phyloP scores from a whole-genome alignment of 164 flowering plant species.

The Umbilicus rupestris region DNA sequence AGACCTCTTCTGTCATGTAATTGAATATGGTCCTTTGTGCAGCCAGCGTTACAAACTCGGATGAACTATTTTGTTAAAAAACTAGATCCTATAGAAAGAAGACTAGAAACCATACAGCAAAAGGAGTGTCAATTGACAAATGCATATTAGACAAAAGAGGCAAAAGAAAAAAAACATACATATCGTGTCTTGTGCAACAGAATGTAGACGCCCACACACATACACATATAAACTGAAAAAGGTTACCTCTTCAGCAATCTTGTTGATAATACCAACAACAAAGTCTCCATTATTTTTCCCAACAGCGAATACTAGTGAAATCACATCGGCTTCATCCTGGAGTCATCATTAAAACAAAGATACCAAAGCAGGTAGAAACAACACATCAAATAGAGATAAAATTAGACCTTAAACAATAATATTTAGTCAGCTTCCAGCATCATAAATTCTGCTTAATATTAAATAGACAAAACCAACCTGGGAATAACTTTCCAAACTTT shows the following conservation, averaged over 20 bases:
- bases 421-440: background rate
- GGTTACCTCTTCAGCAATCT: slow-evolving; percentile 32
- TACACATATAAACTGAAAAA: background rate
- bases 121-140: background rate
- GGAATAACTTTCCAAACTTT: slow-evolving; percentile 44
- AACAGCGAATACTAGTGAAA: slow-evolving; percentile 34
- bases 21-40: no score
- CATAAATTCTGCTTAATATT: background rate
- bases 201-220: background rate
- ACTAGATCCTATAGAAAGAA: background rate
- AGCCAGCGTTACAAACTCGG: no score
- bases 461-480: slow-evolving; percentile 40
- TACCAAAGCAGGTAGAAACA: background rate
- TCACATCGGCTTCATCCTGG: slow-evolving; percentile 70
- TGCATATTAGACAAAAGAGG: background rate
- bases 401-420: background rate
- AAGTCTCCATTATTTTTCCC: slow-evolving; percentile 50
- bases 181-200: background rate
- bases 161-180: background rate
- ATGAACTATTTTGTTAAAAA: background rate
- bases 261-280: slow-evolving; percentile 28
- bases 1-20: background rate
- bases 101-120: background rate
- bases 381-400: background rate
- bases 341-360: background rate